Evolutionary conservation across 495 filamentous ascomycete species (phyloP), one percentile per base, ranked within the genome.

Genomic region (Astrocystis sublimbata): DNA sequence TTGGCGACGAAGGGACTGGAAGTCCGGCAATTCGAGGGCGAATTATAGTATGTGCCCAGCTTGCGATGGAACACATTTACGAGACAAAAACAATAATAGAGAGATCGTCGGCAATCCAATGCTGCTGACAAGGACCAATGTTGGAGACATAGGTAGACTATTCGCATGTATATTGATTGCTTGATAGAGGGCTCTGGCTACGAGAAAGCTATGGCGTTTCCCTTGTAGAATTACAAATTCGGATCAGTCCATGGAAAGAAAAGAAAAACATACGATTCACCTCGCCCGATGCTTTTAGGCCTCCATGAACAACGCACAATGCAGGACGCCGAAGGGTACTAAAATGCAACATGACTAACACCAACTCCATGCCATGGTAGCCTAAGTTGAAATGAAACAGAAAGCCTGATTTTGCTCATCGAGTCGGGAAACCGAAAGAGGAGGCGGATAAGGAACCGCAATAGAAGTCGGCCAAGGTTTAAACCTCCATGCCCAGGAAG

Each of bases 401-500:
- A 26, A 3, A 35, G 15, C 41, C 12, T 36, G 2, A 15, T 41
- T 31, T n/a, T n/a, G n/a, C n/a, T n/a, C n/a, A n/a, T n/a, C n/a
- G 28, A 33, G 41, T 36, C 42, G 46, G 3, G 10, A 6, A 9
- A 64, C 19, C 63, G 60, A 52, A 36, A 36, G 53, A 60, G 50
- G 23, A 40, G 45, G 26, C 38, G 23, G 42, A 65, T 55, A 42
- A 41, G 51, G 31, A 30, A 55, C 56, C 24, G 12, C 46, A n/a
- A 40, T 41, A 57, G 40, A 23, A 40, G 12, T 63, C 70, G 26
- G 41, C 36, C n/a, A 45, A 28, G 28, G 49, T 10, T 57, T 82
- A 96, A 50, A 92, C 73, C 68, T 96, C 92, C 83, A 93, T 93
- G 10, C 86, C 86, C 75, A 96, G 80, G 73, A 93, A 92, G 9